Base-by-base conservation (phyloP, 805 yeast genomes). In the Starmera dryadoides region DNA sequence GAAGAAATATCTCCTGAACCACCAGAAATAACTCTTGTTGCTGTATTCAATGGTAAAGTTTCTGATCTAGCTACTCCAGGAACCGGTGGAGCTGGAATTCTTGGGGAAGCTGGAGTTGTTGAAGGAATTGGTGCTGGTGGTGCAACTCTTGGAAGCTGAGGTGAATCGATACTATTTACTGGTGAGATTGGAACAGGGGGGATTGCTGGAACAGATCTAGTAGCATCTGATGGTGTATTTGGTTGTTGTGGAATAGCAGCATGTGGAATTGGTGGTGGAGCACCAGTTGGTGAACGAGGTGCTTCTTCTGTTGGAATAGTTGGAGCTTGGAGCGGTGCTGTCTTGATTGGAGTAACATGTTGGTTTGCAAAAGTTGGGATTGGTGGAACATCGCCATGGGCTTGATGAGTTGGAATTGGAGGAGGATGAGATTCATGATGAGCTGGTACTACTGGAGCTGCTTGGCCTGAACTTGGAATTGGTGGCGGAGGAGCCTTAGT, bases 261-360 rank as follows among this genome's bases (percentile, higher is more conserved):
- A 3, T 21, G 12, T 16, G 34, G 17, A 18, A 45, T 30, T 9
- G 56, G 45, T 7, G 59, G 44, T 12, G 56, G 40, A 31, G 50
- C 44, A 10, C 52, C 47, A 20, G 41, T 49, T 34, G 48, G 40
- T 23, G 26, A 31, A 17, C 34, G 41, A 21, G 53, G 51, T 19
- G 53, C 35, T 25, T 58, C 51, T 7, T 55, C 51, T n/a, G 39
- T 39, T 26, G 49, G 41, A 15, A 32, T 25, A 16, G 47, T 22
- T 34, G 38, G 38, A 6, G 49, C 38, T n/a, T 57, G 49, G 6
- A 60, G 45, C 14, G 55, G 38, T 35, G 55, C 50, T 4, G 55
- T 50, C 22, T 15, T 10, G 11, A 2, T 32, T 8, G 5, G 18
- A 6, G 20, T 4, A 29, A 6, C n/a, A 16, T 29, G 17, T 15